Evolutionary conservation across 257 asterid species (phyloP), one percentile per base, ranked within the genome.

Genomic region (Rubia yunnanensis): DNA sequence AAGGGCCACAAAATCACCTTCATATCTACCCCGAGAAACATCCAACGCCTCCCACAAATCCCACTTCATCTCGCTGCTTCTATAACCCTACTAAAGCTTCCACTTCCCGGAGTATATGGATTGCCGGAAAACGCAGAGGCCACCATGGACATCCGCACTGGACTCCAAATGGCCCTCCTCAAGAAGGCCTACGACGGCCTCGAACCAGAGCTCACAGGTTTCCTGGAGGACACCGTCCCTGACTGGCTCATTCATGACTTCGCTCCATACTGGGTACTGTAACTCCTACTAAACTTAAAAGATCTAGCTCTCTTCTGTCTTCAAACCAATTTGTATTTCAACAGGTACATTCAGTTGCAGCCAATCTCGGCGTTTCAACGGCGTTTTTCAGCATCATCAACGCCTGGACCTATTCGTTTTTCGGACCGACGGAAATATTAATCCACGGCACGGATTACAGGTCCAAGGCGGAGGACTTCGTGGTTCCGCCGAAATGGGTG

Each of bases 111-210:
- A 52, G 44, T 62, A 31, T 52, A 57, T 3, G 70, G 41, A 0
- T 76, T 76, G 23, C 79, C 79, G 0, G 68, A 69, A 55, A 58
- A 70, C 30, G 81, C 80, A 22, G 83, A 79, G 41, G 71, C 83
- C 66, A 72, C 80, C 57, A 69, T 39, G 63, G 83, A 79, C 54
- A n/a, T 79, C 61, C 53, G 38, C 7, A 30, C 39, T 1, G 50
- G 41, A 0, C 64, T 58, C 24, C 61, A 70, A 1, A 44, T 73
- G n/a, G 49, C 46, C 28, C 61, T 55, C 36, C 79, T 76, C 35
- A 80, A 73, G 73, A 70, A 68, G 52, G 81, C 83, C 50, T 71
- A 35, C 27, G 79, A 78, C 14, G 75, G 76, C 1, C 74, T 78
- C 23, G 65, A 78, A 26, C 41, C 74, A 4, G 64, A 44, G 31